Percentiles rank a stretch among this genome's conserved stretches.
These are phyloP conservation scores for Penicillium sp. DNA, from an alignment of 2,329 filamentous ascomycete species.

Conservation along the genomic window DNA sequence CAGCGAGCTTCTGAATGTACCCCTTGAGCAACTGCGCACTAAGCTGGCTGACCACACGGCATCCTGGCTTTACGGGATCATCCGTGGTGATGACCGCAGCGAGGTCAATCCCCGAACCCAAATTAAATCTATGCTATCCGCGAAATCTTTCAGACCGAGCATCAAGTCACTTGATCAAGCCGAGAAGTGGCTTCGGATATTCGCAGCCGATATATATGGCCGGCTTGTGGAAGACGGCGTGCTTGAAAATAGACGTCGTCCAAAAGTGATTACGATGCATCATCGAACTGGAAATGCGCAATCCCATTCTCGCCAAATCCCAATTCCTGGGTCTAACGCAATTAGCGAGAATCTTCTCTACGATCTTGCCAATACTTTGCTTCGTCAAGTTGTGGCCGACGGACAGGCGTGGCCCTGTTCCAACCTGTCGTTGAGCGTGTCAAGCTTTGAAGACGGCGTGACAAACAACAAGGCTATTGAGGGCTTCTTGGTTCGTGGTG, in stretches of 20 bases:
- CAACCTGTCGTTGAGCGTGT: slow-evolving; percentile 84
- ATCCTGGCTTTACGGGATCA: slow-evolving; percentile 77
- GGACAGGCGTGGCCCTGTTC: slow-evolving; percentile 83
- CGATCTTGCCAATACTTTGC: slow-evolving; percentile 70
- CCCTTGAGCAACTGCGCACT: slow-evolving; percentile 72
- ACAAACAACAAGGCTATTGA: slow-evolving; percentile 83
- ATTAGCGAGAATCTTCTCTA: slow-evolving; percentile 72
- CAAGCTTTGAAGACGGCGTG: slow-evolving; percentile 87
- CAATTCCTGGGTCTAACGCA: slow-evolving; percentile 72
- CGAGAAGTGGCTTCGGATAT: slow-evolving; percentile 82
- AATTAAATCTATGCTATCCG: slow-evolving; percentile 96
- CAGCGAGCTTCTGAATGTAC: slow-evolving; percentile 68
- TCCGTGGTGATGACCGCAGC: slow-evolving; percentile 80
- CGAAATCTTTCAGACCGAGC: slow-evolving; percentile 86
- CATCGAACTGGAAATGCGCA: slow-evolving; percentile 72
- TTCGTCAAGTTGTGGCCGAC: slow-evolving; percentile 74
- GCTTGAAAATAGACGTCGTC: slow-evolving; percentile 79
- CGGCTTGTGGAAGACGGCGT: slow-evolving; percentile 88
- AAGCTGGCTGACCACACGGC: slow-evolving; percentile 82
- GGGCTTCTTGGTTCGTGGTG: slow-evolving; percentile 71
- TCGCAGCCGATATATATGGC: slow-evolving; percentile 85
- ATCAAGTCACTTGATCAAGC: slow-evolving; percentile 78
- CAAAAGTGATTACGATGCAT: slow-evolving; percentile 81
- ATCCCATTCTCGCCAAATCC: slow-evolving; percentile 69
- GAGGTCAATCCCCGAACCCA: slow-evolving; percentile 89